These are phyloP conservation scores for Aureobasidium sp. DNA, from an alignment of 2,329 filamentous ascomycete species.

Conservation along the genomic window DNA sequence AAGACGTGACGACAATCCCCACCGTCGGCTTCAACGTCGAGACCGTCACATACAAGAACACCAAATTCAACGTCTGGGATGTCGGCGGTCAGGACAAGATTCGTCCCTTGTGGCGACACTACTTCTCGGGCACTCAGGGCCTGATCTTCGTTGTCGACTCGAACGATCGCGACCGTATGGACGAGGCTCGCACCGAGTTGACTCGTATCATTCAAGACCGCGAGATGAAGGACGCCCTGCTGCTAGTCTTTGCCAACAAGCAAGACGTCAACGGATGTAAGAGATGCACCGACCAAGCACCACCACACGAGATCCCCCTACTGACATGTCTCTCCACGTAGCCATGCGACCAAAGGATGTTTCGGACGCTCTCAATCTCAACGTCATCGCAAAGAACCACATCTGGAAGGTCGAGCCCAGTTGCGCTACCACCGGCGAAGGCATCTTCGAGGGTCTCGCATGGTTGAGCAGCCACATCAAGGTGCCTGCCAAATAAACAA, in stretches of 20 bases:
- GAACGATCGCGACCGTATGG: conserved; percentile 96
- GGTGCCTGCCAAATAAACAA: conserved; percentile 27
- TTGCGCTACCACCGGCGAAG: conserved; percentile 47
- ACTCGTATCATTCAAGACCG: conserved; percentile 98
- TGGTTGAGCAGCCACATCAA: conserved; percentile 48
- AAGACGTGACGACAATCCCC: conserved; percentile 98
- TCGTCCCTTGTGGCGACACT: conserved; percentile 97
- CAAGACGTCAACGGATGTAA: conserved; percentile 86
- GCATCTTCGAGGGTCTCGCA: conserved; percentile 46
- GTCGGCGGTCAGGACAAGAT: conserved; percentile 99
- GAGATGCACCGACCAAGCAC: conserved; percentile 32
- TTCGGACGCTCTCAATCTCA: conserved; percentile 41
- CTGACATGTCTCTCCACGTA: conserved; percentile 23
- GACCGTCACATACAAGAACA: conserved; percentile 99
- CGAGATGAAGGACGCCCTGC: conserved; percentile 92
- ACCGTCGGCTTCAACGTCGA: conserved; percentile 99
- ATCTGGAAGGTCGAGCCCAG: conserved; percentile 50
- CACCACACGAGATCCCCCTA: not conserved
- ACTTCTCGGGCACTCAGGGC: conserved; percentile 98
- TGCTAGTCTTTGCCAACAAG: conserved; percentile 99
- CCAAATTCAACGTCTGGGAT: conserved; percentile 99
- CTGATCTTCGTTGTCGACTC: conserved; percentile 99
- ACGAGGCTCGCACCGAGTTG: conserved; percentile 92
- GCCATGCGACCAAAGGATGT: conserved; percentile 47
- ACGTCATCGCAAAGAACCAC: conserved; percentile 46